Base-by-base conservation (phyloP, 371 early-diverging fungal genomes). In the Mortierella sp. region DNA sequence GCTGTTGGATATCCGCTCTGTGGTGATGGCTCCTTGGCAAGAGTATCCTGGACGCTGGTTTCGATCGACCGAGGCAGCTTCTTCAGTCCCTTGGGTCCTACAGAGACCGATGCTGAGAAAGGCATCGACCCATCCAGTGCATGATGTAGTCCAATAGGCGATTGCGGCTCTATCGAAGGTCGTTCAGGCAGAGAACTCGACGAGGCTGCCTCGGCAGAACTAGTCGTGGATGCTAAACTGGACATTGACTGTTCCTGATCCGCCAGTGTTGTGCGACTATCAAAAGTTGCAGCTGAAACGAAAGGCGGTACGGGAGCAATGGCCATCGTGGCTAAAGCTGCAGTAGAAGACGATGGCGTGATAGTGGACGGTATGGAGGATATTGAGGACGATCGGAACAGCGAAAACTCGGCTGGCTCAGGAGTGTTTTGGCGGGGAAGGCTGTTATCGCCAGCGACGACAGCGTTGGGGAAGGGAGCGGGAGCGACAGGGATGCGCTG, bases 401-500 rank as follows among this genome's bases (percentile, higher is more conserved):
- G 44, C 23, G 47, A 47, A 12, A 47, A 16, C 50, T 50, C n/a
- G 26, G 57, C 30, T 37, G 5, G 37, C 37, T 5, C 5, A 37
- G 37, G 37, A 37, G 37, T 37, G 37, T 37, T 37, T 37, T 37
- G 57, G 18, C 57, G n/a, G 21, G 60, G 47, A 21, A 53, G 21
- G 23, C 53, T 23, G 23, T 23, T 16, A 23, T 53, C 16, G 26
- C 21, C 48, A 23, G 44, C 46, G 18, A 43, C 15, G 23, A 21
- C 7, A 26, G 47, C 60, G 25, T 21, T 47, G 46, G 60, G 15
- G 2, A 26, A 14, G n/a, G 60, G 14, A 21, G 44, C 29, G 44
- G 59, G 43, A 21, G 19, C 74, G 96, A 96, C 51, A 97, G 72
- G 18, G 95, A 94, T 29, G 91, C 86, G 37, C 3, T 37, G 37